Base-by-base conservation (phyloP, 805 yeast genomes). In the Ogataea trehaloabstinens region DNA sequence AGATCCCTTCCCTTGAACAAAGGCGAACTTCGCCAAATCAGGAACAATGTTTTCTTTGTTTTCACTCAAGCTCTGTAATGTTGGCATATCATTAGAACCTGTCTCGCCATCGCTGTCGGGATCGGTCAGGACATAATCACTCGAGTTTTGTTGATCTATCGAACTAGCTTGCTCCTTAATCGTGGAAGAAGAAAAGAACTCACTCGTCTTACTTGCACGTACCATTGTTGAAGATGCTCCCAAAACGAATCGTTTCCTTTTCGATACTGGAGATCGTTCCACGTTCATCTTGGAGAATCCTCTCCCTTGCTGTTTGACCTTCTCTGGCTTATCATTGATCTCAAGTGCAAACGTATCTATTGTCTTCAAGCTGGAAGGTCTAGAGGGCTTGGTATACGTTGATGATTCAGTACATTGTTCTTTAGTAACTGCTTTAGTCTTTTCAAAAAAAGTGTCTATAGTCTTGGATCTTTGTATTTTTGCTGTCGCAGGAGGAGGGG, bases 91-190 rank as follows among this genome's bases (percentile, higher is more conserved):
- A 8, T 12, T 12, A 12, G 25, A 8, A 8, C 11, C 11, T 12
- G 25, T 22, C 4, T 51, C 53, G 6, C 45, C 49, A 22, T 52
- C 55, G 13, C 51, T 49, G 18, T 56, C 56, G 1, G 53, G 60
- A 31, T 56, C 61, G 5, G 60, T 58, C 6, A 52, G 32, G 15
- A 50, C 56, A 28, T 46, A 58, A 20, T 60, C 65, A 33, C 64
- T 60, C 2, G 61, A 52, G 34, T 53, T 48, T 6, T 45, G 28
- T 15, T 34, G 44, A 15, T 41, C 44, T 10, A n/a, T 34, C 31
- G 12, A 6, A 11, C 31, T 21, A 5, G 28, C 40, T 15, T 38
- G 35, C 29, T 22, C 12, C 28, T 27, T n/a, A 13, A 24, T 25
- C 15, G 25, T 24, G 19, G 25, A 29, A 15, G 25, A 21, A 31